phyloP scores from a whole-genome alignment of 768 basidiomycete species.

The Lactarius tabidus region DNA sequence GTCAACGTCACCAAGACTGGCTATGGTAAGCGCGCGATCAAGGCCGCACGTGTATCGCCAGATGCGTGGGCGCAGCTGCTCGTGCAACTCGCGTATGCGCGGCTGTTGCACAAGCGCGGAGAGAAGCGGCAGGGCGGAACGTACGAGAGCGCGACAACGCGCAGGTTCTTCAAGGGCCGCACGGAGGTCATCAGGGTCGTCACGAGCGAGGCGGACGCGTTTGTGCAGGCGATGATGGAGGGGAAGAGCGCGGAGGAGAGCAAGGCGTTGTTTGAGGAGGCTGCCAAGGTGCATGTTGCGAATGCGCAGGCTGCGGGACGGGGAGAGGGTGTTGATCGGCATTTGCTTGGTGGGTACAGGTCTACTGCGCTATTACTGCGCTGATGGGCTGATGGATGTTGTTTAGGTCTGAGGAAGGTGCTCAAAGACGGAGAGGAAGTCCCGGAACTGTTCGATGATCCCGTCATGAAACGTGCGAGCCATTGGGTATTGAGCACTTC shows the following conservation, averaged over 20 bases:
- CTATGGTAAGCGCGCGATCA: conserved; percentile 86
- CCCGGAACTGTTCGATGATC: conserved; percentile 73
- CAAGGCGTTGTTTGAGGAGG: conserved; percentile 52
- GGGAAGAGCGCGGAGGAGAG: conserved; percentile 41
- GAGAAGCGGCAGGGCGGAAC: conserved; percentile 65
- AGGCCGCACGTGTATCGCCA: conserved; percentile 83
- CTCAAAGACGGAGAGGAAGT: conserved; percentile 56
- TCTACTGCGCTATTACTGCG: neutral
- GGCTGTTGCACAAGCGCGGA: conserved; percentile 41
- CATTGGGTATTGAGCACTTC: conserved; percentile 91
- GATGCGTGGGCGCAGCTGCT: conserved; percentile 95
- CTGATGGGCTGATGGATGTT: neutral
- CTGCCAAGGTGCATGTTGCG: conserved; percentile 58
- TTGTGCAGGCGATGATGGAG: conserved; percentile 70
- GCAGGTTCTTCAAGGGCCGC: conserved; percentile 82
- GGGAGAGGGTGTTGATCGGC: conserved; percentile 80
- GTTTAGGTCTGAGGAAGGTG: conserved; percentile 67
- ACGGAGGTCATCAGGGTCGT: conserved; percentile 93
- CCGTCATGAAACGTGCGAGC: conserved; percentile 64
- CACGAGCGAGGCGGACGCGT: conserved; percentile 69
- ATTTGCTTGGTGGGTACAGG: conserved; percentile 64
- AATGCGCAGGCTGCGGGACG: conserved; percentile 63
- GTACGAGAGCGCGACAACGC: conserved; percentile 94
- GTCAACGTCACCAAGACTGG: conserved; percentile 58
- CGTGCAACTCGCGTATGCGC: conserved; percentile 82